phyloP scores from a whole-genome alignment of 148 eudicot genomes.

The Simmondsia chinensis region DNA sequence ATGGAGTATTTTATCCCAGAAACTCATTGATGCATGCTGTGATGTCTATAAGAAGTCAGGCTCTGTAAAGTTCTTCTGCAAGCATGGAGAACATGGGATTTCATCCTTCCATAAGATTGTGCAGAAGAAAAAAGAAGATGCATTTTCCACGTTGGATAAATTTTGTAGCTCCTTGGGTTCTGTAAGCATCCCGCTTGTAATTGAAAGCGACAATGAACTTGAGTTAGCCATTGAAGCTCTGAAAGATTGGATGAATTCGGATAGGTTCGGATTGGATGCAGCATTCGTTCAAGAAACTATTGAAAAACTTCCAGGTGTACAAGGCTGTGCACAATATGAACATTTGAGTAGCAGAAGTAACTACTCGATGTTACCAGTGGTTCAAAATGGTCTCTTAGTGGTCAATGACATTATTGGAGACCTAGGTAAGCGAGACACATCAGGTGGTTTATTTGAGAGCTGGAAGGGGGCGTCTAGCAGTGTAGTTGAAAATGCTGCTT shows the following conservation, averaged over 20 bases:
- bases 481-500: slow-evolving; percentile 10
- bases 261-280: slow-evolving; percentile 60
- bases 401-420: slow-evolving; percentile 27
- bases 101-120: slow-evolving; percentile 18
- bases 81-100: slow-evolving; percentile 35
- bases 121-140: slow-evolving; percentile 18
- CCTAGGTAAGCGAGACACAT: slow-evolving; percentile 17
- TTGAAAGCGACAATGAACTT: slow-evolving; percentile 20
- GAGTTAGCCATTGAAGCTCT: slow-evolving; percentile 23
- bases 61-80: slow-evolving; percentile 40
- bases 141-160: slow-evolving; percentile 27
- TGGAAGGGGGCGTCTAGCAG: slow-evolving; percentile 5
- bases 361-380: slow-evolving; percentile 22
- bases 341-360: slow-evolving; percentile 29
- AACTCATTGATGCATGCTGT: slow-evolving; percentile 36
- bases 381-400: slow-evolving; percentile 44
- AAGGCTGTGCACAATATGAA: slow-evolving; percentile 32
- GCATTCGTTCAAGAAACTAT: slow-evolving; percentile 61
- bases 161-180: slow-evolving; percentile 35
- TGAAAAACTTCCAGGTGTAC: slow-evolving; percentile 40
- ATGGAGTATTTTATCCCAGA: slow-evolving; percentile 42
- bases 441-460: slow-evolving; percentile 17
- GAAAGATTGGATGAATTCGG: slow-evolving; percentile 44
- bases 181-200: slow-evolving; percentile 26
- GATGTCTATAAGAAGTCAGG: slow-evolving; percentile 29